Evolutionary conservation across 768 basidiomycete genomes (phyloP), one percentile per base, ranked within the genome.

Genomic region (Lactifluus hygrophoroides): DNA sequence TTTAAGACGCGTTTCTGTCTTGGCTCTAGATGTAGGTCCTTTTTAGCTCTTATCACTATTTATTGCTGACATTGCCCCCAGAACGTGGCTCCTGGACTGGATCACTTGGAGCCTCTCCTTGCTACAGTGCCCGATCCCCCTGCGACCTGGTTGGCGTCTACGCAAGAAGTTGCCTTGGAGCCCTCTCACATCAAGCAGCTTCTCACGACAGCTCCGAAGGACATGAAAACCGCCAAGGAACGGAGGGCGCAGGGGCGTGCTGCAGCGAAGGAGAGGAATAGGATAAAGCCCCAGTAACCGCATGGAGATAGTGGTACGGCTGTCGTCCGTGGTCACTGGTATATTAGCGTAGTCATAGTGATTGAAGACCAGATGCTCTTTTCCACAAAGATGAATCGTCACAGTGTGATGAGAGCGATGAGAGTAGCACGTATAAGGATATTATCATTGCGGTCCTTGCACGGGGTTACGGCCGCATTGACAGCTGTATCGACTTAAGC

Each of bases 131-230:
- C 82, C 11, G 69, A 76, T 19, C 67, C 87, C 14, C 72, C 76
- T 16, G 88, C 89, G 0, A 74, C 83, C 6, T 94, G 91, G 91
- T 73, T 81, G 14, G 68, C 80, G 43, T 70, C 75, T 3, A 65
- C 71, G 32, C 28, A 57, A 55, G 38, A 66, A 59, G 16, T 56
- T 58, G 19, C 70, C 17, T 73, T 85, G 25, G 71, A 87, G 42
- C 83, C 86, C 2, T 90, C 90, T 0, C 86, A 90, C 66, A 77
- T 92, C 63, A 94, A 93, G 66, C 89, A 91, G 63, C 68, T 92
- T 21, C 78, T 79, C 17, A 94, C 92, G 2, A 82, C 84, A 28
- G 81, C 84, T 3, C 91, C 91, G 1, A 84, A 80, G 65, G 87
- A 93, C 65, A 87, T 90, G 80, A 87, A 79, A 66, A 76, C 72